Evolutionary conservation across 2,329 filamentous ascomycete genomes (phyloP), one percentile per base, ranked within the genome.

Genomic region (Aspergillus ochraceoroseus): DNA sequence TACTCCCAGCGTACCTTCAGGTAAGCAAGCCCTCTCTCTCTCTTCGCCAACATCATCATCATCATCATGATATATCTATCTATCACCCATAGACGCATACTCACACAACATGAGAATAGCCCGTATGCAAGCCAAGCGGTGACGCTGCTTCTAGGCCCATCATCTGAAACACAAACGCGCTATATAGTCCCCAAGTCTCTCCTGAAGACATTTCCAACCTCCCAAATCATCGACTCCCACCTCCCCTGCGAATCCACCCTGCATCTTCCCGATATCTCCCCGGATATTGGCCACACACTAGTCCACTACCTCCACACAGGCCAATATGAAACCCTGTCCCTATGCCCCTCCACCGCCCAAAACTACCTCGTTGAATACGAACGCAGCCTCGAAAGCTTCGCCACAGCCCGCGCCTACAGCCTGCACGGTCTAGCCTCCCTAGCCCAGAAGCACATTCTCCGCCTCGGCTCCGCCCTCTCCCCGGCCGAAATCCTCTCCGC

Each of bases 221-320:
- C 31, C 9, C 17, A 33, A 17, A n/a, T 33, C 31, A 13, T 33
- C 19, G 15, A 33, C 11, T 20, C 15, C 31, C 31, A 33, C 17
- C 18, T 20, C n/a, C 31, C 31, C 20, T 33, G 31, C 31, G 31
- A 33, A 18, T 33, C 31, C 9, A 22, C 19, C 19, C 31, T 33
- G 3, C 31, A 17, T 7, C 31, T 33, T 5, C 31, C 31, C 18
- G 31, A 33, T 7, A 18, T 33, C 31, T 23, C 31, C 31, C 31
- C 31, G 8, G 31, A 33, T 23, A 33, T 33, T 12, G 31, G 31
- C 13, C 31, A 33, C 18, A 33, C 31, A 9, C 31, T 33, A 11
- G 31, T 33, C 19, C 31, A 33, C 31, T 33, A 33, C 19, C 31
- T 33, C n/a, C 18, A 33, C 18, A 33, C 31, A 7, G 31, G 31